Percentiles rank a stretch among this genome's conserved stretches.
These are phyloP conservation scores for Lindgomyces ingoldianus DNA, from an alignment of 495 filamentous ascomycete species.

Conservation along the genomic window DNA sequence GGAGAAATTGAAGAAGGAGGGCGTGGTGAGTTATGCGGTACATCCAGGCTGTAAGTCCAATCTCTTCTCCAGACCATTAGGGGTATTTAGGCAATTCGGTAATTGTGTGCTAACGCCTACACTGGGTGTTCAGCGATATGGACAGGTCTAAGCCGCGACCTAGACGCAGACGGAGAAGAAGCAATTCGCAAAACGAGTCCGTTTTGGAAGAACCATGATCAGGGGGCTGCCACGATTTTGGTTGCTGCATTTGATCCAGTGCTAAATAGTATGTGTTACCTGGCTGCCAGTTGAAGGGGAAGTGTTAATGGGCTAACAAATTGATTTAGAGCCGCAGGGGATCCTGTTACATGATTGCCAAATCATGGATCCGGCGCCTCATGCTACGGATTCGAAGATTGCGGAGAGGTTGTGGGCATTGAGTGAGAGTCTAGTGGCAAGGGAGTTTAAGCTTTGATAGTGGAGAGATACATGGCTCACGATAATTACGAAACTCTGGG, in stretches of 20 bases:
- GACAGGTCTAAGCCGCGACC: slow-evolving; percentile 29
- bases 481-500: too few relatives aligned
- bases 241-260: slow-evolving; percentile 38
- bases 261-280: slow-evolving; percentile 27
- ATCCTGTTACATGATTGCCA: slow-evolving; percentile 33
- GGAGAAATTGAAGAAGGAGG: slow-evolving; percentile 17
- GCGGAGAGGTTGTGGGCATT: slow-evolving; percentile 32
- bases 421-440: slow-evolving; percentile 31
- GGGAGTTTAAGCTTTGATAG: slow-evolving; percentile 29
- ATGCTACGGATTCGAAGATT: slow-evolving; percentile 27
- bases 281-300: not conserved
- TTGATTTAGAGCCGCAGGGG: slow-evolving; percentile 18
- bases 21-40: slow-evolving; percentile 34
- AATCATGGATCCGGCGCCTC: slow-evolving; percentile 22
- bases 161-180: slow-evolving; percentile 31
- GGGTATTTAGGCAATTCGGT: too few relatives aligned
- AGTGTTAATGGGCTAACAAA: not conserved
- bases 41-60: slow-evolving; percentile 36
- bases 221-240: slow-evolving; percentile 30
- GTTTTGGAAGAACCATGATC: slow-evolving; percentile 38
- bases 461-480: too few relatives aligned
- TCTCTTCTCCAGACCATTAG: not conserved
- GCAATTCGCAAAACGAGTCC: slow-evolving; percentile 22
- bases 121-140: slow-evolving; percentile 35
- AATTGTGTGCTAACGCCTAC: too few relatives aligned